Conservation (phyloP, 2,329 filamentous ascomycete species). For the Ceratocystis cubensis region DNA sequence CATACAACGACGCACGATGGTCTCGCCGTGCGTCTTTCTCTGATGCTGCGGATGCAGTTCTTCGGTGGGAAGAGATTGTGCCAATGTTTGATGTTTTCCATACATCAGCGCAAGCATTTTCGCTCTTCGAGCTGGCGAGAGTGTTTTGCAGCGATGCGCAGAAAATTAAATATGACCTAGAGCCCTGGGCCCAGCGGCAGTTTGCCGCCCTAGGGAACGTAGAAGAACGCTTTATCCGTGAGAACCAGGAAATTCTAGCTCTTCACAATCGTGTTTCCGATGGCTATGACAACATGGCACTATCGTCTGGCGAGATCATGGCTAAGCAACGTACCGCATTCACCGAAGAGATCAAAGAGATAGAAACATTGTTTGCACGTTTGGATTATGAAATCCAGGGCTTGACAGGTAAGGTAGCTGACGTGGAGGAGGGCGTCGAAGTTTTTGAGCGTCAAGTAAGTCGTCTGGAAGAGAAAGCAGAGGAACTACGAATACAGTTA, state of each 20-base stretch:
- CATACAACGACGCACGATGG: constrained; percentile 48
- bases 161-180: constrained; percentile 39
- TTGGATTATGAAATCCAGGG: constrained; percentile 84
- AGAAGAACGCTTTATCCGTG: constrained; percentile 48
- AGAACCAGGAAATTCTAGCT: constrained; percentile 52
- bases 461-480: constrained; percentile 53
- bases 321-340: constrained; percentile 55
- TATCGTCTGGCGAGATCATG: constrained; percentile 56
- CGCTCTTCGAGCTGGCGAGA: constrained; percentile 36
- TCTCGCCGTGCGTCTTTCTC: constrained; percentile 64
- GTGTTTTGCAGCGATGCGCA: constrained; percentile 42
- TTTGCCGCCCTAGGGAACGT: constrained; percentile 45
- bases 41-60: constrained; percentile 59
- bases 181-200: constrained; percentile 49
- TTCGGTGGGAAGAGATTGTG: constrained; percentile 50
- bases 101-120: constrained; percentile 12
- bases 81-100: constrained; percentile 29
- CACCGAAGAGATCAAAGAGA: constrained; percentile 59
- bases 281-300: constrained; percentile 53
- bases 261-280: constrained; percentile 61
- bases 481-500: constrained; percentile 49
- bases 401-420: constrained; percentile 66
- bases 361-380: constrained; percentile 70
- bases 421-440: constrained; percentile 70
- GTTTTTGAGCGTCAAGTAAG: constrained; percentile 70